Base-by-base conservation (phyloP, 2,329 filamentous ascomycete species). In the Pseudogymnoascus sp. region DNA sequence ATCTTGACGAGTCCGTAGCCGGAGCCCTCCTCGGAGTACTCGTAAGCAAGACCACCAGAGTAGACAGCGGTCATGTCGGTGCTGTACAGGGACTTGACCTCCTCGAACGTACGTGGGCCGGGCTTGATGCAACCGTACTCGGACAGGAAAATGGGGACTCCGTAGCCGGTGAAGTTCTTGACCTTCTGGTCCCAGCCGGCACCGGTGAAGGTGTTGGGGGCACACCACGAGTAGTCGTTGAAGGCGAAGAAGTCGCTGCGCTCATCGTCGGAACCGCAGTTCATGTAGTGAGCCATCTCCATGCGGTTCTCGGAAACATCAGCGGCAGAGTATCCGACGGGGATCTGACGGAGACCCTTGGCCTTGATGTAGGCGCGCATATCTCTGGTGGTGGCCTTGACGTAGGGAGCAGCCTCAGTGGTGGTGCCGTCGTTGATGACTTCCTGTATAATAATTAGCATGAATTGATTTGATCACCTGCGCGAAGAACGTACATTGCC, bases 171-270 rank as follows among this genome's bases (percentile, higher is more conserved):
- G 81, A 97, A 99, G 79, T 97, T 93, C 68, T 90, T 77, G 70
- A 92, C 92, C 75, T 93, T 89, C 64, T 86, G 82, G 68, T 88
- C 82, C 78, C 93, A 99, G 62, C 91, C 91, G 3, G 95, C 97
- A 64, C 82, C 74, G 37, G 81, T 73, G 79, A 89, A 95, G 71
- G 81, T 86, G 73, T 90, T 96, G 70, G 93, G 77, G 70, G 93
- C 93, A 76, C 95, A 99, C 95, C 95, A 99, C 62, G 93, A 96
- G 84, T 99, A 99, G 79, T 97, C 96, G 83, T 99, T 99, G 88
- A 97, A 97, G 64, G 95, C 95, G 90, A 93, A 99, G 82, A 96
- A 97, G 78, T 99, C 95, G 69, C 97, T 96, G 66, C 89, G 76
- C 73, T 78, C 77, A 7, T 81, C 78, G 37, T 81, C 74, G 66